Evolutionary conservation across 2,329 filamentous ascomycete species (phyloP).

Genomic region (Pseudocercospora eumusae): DNA sequence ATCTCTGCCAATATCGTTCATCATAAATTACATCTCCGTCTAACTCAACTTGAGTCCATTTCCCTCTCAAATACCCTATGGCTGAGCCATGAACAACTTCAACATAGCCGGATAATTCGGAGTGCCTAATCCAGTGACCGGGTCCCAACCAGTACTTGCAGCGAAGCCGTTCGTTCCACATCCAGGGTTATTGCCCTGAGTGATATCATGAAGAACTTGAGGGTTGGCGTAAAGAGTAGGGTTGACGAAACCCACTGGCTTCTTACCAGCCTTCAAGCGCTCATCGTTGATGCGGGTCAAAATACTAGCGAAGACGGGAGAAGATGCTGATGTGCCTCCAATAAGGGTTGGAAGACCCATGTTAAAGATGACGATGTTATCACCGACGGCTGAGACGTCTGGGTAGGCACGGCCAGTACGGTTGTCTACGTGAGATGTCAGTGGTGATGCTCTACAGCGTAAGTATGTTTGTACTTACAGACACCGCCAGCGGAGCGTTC

Average conservation of each 20-base stretch:
- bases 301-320: slow-evolving; percentile 33
- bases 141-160: slow-evolving; percentile 37
- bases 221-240: slow-evolving; percentile 45
- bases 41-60: not conserved
- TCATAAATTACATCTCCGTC: not conserved
- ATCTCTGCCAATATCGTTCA: not conserved
- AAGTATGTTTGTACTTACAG: slow-evolving; percentile 25
- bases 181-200: slow-evolving; percentile 39
- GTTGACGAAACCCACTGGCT: slow-evolving; percentile 37
- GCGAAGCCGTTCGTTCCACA: slow-evolving; percentile 37
- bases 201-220: slow-evolving; percentile 42
- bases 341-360: slow-evolving; percentile 28
- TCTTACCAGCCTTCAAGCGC: slow-evolving; percentile 32
- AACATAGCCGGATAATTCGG: slow-evolving; percentile 29
- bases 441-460: not conserved
- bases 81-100: slow-evolving; percentile 25
- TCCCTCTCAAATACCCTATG: not conserved
- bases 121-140: slow-evolving; percentile 29
- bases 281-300: slow-evolving; percentile 37
- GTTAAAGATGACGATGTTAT: slow-evolving; percentile 33
- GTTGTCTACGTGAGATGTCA: slow-evolving; percentile 31
- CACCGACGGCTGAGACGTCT: slow-evolving; percentile 43
- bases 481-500: slow-evolving; percentile 56
- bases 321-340: slow-evolving; percentile 35
- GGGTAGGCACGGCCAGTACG: slow-evolving; percentile 43